Evolutionary conservation across 163 green algal species (phyloP).

Genomic region (Trebouxia gelatinosa): DNA sequence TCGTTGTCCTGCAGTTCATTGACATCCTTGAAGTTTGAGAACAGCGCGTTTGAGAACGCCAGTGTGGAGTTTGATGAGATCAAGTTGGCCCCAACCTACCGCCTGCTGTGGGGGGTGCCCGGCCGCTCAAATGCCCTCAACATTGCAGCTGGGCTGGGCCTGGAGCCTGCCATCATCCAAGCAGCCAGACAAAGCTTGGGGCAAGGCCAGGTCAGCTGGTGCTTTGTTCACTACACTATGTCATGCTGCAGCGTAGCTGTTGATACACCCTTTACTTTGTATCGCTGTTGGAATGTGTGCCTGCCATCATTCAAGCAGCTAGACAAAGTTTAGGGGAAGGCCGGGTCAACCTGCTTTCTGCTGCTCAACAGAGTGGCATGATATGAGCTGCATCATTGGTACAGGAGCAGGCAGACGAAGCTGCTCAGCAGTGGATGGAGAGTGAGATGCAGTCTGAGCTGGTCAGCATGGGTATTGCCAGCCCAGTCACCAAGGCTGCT

Average conservation of each 20-base stretch:
- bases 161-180: conserved; percentile 64
- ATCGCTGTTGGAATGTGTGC: no score
- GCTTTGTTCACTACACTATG: no score
- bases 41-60: conserved; percentile 87
- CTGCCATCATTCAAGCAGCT: no score
- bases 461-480: conserved; percentile 84
- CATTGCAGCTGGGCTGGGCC: conserved; percentile 81
- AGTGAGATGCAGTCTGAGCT: conserved; percentile 79
- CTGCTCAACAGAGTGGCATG: no score
- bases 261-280: no score
- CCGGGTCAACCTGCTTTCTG: no score
- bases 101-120: conserved; percentile 91
- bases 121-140: conserved; percentile 90
- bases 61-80: conserved; percentile 92
- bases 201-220: no score
- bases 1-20: conserved; percentile 54
- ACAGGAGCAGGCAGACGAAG: neutral
- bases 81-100: conserved; percentile 86
- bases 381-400: neutral
- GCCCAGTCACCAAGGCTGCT: conserved; percentile 83
- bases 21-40: conserved; percentile 79
- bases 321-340: no score
- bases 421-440: conserved; percentile 58
- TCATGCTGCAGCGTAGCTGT: no score
- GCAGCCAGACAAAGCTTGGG: conserved; percentile 61